phyloP scores from a whole-genome alignment of 176 grass and related monocot genomes.

The Oryza brachyantha region DNA sequence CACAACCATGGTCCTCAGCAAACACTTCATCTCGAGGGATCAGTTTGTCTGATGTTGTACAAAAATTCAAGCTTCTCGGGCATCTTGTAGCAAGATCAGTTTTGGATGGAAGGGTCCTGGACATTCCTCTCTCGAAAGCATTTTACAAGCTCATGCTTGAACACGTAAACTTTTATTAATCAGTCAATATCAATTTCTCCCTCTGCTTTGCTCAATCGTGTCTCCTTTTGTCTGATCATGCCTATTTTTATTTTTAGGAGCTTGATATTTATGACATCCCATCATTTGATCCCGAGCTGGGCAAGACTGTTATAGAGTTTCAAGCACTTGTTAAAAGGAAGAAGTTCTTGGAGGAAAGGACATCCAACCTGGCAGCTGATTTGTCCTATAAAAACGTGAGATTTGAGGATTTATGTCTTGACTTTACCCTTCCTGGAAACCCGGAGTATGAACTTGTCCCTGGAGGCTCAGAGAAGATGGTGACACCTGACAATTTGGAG shows the following conservation, averaged over 20 bases:
- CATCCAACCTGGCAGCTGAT: neutral
- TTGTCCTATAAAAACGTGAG: slow-evolving; percentile 46
- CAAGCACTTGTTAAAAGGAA: slow-evolving; percentile 59
- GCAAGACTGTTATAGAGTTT: slow-evolving; percentile 66
- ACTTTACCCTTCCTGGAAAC: slow-evolving; percentile 75
- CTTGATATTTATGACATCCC: slow-evolving; percentile 76
- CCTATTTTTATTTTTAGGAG: slow-evolving; percentile 50
- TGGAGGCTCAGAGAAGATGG: slow-evolving; percentile 42
- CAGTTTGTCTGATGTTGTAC: slow-evolving; percentile 35
- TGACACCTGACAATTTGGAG: slow-evolving; percentile 51
- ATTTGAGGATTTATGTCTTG: slow-evolving; percentile 65
- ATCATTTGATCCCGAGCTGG: slow-evolving; percentile 67
- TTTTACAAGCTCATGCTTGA: slow-evolving; percentile 81
- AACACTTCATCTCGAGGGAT: slow-evolving; percentile 20
- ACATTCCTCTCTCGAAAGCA: slow-evolving; percentile 74
- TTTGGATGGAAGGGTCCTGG: slow-evolving; percentile 72
- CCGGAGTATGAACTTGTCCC: slow-evolving; percentile 50
- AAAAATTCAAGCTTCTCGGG: slow-evolving; percentile 73
- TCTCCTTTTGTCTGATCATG: slow-evolving; percentile 32
- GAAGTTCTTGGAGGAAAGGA: slow-evolving; percentile 47
- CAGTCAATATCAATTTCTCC: neutral
- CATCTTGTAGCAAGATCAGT: slow-evolving; percentile 70
- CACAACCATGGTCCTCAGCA: slow-evolving; percentile 47
- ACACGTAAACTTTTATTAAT: slow-evolving; percentile 51
- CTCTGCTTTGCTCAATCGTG: slow-evolving; percentile 8